phyloP scores from a whole-genome alignment of 164 flowering plant species.

The Dillenia suffruticosa region DNA sequence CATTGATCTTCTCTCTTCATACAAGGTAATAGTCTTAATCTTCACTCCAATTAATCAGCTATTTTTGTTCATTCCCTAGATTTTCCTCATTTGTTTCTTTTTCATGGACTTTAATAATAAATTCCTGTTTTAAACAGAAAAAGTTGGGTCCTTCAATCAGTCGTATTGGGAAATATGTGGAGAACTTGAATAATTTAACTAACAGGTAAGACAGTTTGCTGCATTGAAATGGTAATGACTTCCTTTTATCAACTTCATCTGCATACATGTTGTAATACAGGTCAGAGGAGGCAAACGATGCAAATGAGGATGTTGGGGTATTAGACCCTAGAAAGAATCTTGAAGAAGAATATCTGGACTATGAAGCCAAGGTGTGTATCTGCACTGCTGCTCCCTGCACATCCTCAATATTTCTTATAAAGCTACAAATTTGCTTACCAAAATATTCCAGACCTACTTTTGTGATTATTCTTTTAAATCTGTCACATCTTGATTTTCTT shows the following conservation, averaged over 20 bases:
- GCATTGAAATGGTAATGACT: not conserved
- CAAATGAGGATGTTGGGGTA: slow-evolving; percentile 36
- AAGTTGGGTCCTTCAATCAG: slow-evolving; percentile 58
- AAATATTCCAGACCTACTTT: too few relatives aligned
- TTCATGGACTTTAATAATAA: slow-evolving; percentile 1
- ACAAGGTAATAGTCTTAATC: slow-evolving; percentile 32
- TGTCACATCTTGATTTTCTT: not conserved
- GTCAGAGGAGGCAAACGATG: slow-evolving; percentile 27
- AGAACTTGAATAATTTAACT: slow-evolving; percentile 61
- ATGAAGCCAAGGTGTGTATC: slow-evolving; percentile 68
- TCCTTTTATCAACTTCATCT: not conserved
- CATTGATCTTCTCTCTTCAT: slow-evolving; percentile 52
- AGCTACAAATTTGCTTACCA: too few relatives aligned
- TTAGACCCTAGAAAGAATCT: slow-evolving; percentile 59
- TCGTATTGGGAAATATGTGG: slow-evolving; percentile 58
- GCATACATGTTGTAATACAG: slow-evolving; percentile 25
- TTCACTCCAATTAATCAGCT: not conserved
- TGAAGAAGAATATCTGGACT: slow-evolving; percentile 77
- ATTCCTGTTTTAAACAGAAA: slow-evolving; percentile 38
- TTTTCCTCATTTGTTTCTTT: not conserved
- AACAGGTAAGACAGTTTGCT: slow-evolving; percentile 44
- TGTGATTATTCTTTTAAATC: too few relatives aligned
- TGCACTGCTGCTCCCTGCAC: not conserved
- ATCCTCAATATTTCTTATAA: not conserved
- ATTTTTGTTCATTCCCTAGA: not conserved